Evolutionary conservation across 1,139 yeast genomes (phyloP), one percentile per base, ranked within the genome.

Genomic region (Geotrichum carabidarum): DNA sequence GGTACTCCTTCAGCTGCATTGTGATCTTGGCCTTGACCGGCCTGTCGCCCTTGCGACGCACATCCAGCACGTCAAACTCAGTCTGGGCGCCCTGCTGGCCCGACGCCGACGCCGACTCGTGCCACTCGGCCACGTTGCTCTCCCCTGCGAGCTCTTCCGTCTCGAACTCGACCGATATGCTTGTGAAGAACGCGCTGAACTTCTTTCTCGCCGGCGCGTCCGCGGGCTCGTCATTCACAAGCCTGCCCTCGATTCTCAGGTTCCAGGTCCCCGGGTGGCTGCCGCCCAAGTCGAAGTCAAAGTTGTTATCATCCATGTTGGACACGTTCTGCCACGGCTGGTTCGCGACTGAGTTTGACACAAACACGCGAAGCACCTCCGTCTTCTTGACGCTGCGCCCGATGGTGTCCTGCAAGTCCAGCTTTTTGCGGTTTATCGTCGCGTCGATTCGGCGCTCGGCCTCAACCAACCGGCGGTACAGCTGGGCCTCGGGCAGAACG

Each of bases 51-150:
- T 78, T 75, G 65, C 99, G 81, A 65, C 86, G 86, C 53, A 93
- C 80, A 67, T 91, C 97, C 59, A 93, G 72, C 1, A 95, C 98
- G 69, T 94, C 98, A 66, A 93, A 90, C 56, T 81, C 84, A 0
- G 76, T 77, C 31, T 41, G 37, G 14, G n/a, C 35, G 8, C 35
- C 35, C 32, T 44, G 46, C 36, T 61, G 58, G 17, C 56, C 51
- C 11, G 58, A 58, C 3, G 55, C 58, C 11, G 54, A 54, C 3
- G 56, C 55, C n/a, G 60, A 43, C 59, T 80, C 84, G 65, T 82
- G 88, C 90, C 90, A 84, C 66, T 84, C 90, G 35, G 84, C 78
- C 12, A 83, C 64, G 57, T 71, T 67, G 54, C 60, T 57, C 36
- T 63, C 61, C 32, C 72, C 70, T 48, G 65, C 73, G 54, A 61